Evolutionary conservation across 768 basidiomycete genomes (phyloP), one percentile per base, ranked within the genome.

Genomic region (Tulasnella sp.): DNA sequence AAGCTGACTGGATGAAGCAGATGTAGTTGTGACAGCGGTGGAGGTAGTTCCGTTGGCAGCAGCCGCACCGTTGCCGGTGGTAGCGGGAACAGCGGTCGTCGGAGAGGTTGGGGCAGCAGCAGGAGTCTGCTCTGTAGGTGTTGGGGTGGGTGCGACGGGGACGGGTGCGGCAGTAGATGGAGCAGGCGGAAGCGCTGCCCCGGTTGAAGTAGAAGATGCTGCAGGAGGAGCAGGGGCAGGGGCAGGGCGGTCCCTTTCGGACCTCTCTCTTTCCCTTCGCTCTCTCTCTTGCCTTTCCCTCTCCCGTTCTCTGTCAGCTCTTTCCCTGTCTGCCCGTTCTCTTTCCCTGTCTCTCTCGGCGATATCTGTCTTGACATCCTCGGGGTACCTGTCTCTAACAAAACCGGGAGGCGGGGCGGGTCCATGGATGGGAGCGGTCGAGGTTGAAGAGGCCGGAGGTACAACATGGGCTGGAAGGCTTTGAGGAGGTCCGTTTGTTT

Each of bases 241-340:
- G 3, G 54, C 37, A 22, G 77, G 34, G 18, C 77, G 77, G 28
- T 78, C 77, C 37, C 77, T 78, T 22, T 64, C 77, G 14, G 46
- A 42, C 48, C 77, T 78, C 60, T 76, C 76, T 58, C 22, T 81
- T 37, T 81, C 79, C 41, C 60, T 80, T 40, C 83, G 54, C 74
- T 83, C 83, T 48, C 81, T 77, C 72, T 83, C 83, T 50, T 81
- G 46, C 46, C 76, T 79, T 64, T 87, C 85, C 46, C 88, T 84
- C 44, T 89, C 85, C 24, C 83, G 76, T 34, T 83, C 83, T 18
- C 83, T 77, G 41, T 83, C 87, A 28, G 85, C 86, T 79, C 85
- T 85, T 12, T 80, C 85, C 80, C 82, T 73, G 4, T 81, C 87
- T 22, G 34, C 50, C 48, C 87, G 85, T 77, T 87, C 87, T 46